These are phyloP conservation scores for Starmerella apis DNA, from an alignment of 805 yeast species.

Conservation along the genomic window DNA sequence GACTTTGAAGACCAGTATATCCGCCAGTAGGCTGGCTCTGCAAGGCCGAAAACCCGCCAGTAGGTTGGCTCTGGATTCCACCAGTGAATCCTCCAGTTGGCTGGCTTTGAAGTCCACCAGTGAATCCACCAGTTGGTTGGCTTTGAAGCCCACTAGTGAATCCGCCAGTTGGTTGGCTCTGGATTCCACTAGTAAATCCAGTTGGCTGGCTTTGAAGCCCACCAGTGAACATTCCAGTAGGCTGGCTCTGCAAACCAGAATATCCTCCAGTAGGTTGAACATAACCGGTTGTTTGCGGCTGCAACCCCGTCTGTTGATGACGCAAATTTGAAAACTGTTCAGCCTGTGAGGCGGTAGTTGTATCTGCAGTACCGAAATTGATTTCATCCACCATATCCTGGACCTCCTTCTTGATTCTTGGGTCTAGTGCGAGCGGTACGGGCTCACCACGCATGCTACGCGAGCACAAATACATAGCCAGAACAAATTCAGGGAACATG, in stretches of 20 bases:
- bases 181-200: conserved; percentile 3
- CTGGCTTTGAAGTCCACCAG: conserved; percentile 15
- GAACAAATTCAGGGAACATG: conserved; percentile 86
- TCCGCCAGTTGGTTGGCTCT: conserved; percentile 18
- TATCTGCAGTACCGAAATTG: conserved; percentile 61
- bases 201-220: conserved; percentile 16
- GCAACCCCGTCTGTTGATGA: conserved; percentile 15
- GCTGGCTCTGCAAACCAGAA: conserved; percentile 8
- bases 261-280: conserved; percentile 33
- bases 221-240: conserved; percentile 4
- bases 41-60: conserved; percentile 5
- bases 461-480: conserved; percentile 80
- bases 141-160: neutral
- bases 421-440: conserved; percentile 63
- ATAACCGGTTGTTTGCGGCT: conserved; percentile 19
- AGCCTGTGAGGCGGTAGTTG: conserved; percentile 5
- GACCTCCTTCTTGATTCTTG: conserved; percentile 69
- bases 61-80: neutral
- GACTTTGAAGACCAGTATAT: neutral
- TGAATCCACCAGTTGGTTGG: neutral
- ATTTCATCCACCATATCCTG: conserved; percentile 82
- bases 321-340: conserved; percentile 12
- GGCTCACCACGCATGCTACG: conserved; percentile 65
- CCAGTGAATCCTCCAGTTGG: conserved; percentile 24
- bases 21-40: conserved; percentile 17